Evolutionary conservation across 2,329 filamentous ascomycete genomes (phyloP), one percentile per base, ranked within the genome.

Genomic region (Aspergillaceae sp.): DNA sequence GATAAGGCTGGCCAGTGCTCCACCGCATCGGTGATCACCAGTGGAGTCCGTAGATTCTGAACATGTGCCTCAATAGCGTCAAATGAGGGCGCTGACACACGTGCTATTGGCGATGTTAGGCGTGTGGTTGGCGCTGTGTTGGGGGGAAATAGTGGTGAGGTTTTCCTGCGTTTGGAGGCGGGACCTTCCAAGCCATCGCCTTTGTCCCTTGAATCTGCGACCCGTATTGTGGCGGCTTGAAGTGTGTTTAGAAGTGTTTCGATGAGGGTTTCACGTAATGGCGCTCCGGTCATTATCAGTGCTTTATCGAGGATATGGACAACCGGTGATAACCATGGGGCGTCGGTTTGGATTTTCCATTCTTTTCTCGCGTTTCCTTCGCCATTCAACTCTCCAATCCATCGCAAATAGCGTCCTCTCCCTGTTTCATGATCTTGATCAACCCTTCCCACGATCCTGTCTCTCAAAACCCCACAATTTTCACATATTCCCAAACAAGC

Each of bases 1-100:
- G 71, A 73, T n/a, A 84, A 66, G 0, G 91, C 90, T 0, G 90
- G 88, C 91, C 91, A 97, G 53, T 80, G 67, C 0, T 74, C 64
- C 2, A 86, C 74, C 1, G 83, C 69, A 43, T 77, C 75, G 0
- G 77, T 79, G 38, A 97, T 82, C 7, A 96, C 73, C 3, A 94
- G 54, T 0, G 91, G 88, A 1, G 66, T 63, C 43, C 71, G 64
- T 7, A 52, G 50, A 4, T 69, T 58, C 26, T 67, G 61, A 36
- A 88, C 75, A 59, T 85, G 78, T 1, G 67, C 60, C 48, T 86
- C 77, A 59, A 90, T 87, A 0, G 62, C 60, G 34, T 76, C 73
- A 45, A 87, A 74, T 1, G 75, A 74, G 48, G 78, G 74, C 3
- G 67, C 65, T 1, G 67, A 57, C 7, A 72, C 52, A 10, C 68